phyloP scores from a whole-genome alignment of 192 early-diverging fungal genomes.

The Pilobolus umbonatus region DNA sequence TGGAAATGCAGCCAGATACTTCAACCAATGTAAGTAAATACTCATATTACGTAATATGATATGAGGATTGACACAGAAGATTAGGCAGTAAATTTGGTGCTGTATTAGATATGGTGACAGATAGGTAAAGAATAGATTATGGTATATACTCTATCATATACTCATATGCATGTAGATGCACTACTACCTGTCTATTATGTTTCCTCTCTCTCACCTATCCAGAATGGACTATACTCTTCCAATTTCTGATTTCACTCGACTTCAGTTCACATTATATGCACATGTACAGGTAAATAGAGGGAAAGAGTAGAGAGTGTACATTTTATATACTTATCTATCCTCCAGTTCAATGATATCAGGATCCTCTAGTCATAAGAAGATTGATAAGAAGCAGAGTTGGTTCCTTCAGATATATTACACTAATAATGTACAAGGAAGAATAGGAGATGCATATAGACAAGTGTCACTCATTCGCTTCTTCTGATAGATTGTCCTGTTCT shows the following conservation, averaged over 20 bases:
- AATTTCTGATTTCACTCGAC: constrained; percentile 89
- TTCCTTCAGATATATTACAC: constrained; percentile 90
- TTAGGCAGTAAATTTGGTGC: constrained; percentile 88
- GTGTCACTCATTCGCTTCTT: background rate
- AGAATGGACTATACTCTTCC: constrained; percentile 71
- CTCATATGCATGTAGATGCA: constrained; percentile 49
- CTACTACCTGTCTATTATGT: constrained; percentile 88
- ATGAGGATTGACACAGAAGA: background rate
- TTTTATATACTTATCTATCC: constrained; percentile 3
- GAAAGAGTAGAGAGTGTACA: background rate
- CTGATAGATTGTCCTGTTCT: constrained; percentile 74
- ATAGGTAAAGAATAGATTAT: constrained; percentile 52
- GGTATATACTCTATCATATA: background rate
- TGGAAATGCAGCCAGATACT: constrained; percentile 90
- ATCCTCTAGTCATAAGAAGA: constrained; percentile 84
- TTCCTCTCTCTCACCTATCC: constrained; percentile 73
- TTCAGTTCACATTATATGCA: constrained; percentile 98
- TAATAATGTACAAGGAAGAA: constrained; percentile 56
- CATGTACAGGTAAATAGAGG: constrained; percentile 77
- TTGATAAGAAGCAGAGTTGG: constrained; percentile 67
- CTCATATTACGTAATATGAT: background rate
- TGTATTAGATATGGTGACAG: constrained; percentile 99
- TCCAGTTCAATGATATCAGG: constrained; percentile 77
- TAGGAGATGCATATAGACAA: background rate
- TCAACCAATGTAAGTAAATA: constrained; percentile 74